Conservation (phyloP, 1,284 basidiomycete genomes). For the Cutaneotrichosporon daszewskae region DNA sequence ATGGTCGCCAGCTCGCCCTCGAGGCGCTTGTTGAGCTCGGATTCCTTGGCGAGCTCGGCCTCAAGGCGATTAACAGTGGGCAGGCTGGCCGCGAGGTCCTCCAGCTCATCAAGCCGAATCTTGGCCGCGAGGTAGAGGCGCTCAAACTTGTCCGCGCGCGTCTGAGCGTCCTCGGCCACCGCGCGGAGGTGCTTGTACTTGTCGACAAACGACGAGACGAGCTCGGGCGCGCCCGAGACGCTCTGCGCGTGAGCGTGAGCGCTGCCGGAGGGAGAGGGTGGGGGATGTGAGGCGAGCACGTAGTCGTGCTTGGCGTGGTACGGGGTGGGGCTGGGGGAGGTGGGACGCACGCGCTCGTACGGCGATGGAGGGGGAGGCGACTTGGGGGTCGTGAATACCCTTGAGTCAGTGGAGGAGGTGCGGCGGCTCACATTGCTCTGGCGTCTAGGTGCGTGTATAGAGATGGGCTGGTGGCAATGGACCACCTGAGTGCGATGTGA, state of each 20-base stretch:
- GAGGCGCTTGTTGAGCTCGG: not conserved
- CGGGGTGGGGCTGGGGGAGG: too few relatives aligned
- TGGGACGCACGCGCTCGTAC: not conserved
- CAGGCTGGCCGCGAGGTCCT: slow-evolving; percentile 2
- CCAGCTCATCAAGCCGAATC: slow-evolving; percentile 1
- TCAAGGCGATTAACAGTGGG: not conserved
- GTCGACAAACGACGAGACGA: slow-evolving; percentile 1
- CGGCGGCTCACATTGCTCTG: too few relatives aligned
- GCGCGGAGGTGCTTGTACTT: slow-evolving; percentile 1
- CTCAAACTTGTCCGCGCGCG: slow-evolving; percentile 3
- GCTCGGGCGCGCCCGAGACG: not conserved
- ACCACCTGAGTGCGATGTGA: too few relatives aligned
- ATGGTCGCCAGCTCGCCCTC: not conserved
- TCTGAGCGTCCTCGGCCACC: not conserved
- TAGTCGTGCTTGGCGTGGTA: too few relatives aligned
- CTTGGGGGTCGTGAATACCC: slow-evolving; percentile 5
- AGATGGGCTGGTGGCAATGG: too few relatives aligned
- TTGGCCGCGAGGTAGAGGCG: slow-evolving; percentile 1
- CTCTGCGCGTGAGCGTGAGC: not conserved
- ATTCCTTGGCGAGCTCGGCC: slow-evolving; percentile 3
- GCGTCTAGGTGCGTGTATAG: too few relatives aligned
- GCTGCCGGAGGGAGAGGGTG: too few relatives aligned
- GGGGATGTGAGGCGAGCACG: too few relatives aligned
- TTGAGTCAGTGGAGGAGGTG: too few relatives aligned
- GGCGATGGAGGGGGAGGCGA: not conserved